Evolutionary conservation across 352 stramenopile species (phyloP).

Genomic region (Globisporangium apiculatum): DNA sequence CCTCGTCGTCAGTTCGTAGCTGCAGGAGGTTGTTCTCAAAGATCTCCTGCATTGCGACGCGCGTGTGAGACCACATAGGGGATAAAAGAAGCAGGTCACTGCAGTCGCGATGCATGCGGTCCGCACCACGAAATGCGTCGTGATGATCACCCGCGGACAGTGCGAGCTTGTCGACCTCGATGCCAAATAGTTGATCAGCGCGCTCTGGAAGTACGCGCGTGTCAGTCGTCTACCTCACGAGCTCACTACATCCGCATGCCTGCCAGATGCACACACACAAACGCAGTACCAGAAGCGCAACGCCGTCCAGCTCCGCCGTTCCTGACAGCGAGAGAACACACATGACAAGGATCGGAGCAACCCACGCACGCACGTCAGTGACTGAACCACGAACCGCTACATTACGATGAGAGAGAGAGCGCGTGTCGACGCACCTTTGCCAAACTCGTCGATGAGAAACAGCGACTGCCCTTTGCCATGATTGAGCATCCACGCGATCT

Average conservation of each 20-base stretch:
- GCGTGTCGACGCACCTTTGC: slow-evolving; percentile 44
- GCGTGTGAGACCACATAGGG: neutral
- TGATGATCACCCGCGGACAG: slow-evolving; percentile 61
- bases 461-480: slow-evolving; percentile 48
- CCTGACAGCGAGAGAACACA: slow-evolving; percentile 17
- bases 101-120: neutral
- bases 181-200: slow-evolving; percentile 56
- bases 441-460: slow-evolving; percentile 85
- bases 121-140: slow-evolving; percentile 72
- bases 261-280: neutral
- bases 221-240: neutral
- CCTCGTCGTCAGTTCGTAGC: neutral
- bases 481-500: slow-evolving; percentile 84
- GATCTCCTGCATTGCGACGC: slow-evolving; percentile 35
- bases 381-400: neutral
- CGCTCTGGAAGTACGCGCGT: slow-evolving; percentile 25
- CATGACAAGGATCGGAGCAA: neutral
- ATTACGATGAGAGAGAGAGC: neutral
- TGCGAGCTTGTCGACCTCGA: slow-evolving; percentile 15
- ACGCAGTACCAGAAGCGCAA: slow-evolving; percentile 56
- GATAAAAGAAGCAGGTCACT: neutral
- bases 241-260: neutral
- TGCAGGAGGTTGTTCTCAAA: slow-evolving; percentile 40
- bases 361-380: no score
- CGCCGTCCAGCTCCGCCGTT: slow-evolving; percentile 67